phyloP scores from a whole-genome alignment of 2,329 filamentous ascomycete genomes.

The Calonectria montana region DNA sequence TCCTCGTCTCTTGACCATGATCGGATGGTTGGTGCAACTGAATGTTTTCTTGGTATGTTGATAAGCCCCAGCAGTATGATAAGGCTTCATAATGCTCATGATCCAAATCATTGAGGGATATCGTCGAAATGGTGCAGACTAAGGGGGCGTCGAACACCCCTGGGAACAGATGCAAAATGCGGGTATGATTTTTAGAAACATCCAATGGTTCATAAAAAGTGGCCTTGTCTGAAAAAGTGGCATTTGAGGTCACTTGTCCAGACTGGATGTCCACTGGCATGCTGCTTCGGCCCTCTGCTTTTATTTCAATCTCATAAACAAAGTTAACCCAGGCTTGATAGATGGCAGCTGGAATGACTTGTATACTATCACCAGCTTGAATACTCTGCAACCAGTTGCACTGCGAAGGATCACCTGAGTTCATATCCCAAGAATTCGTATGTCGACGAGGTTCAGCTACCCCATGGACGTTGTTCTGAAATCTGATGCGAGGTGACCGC shows the following conservation, averaged over 20 bases:
- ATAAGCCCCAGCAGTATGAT: constrained; percentile 1
- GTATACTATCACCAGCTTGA: not conserved
- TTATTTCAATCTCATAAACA: constrained; percentile 5
- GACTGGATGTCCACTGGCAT: not conserved
- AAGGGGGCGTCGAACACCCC: not conserved
- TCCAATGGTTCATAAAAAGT: not conserved
- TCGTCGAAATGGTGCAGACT: not conserved
- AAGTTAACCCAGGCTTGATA: constrained; percentile 11
- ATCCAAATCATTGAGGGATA: not conserved
- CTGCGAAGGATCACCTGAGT: not conserved
- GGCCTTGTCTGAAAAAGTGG: not conserved
- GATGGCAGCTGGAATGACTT: not conserved
- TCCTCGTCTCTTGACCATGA: not conserved
- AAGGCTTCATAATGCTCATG: not conserved
- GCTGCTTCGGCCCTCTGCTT: not conserved
- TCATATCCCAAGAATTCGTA: not conserved
- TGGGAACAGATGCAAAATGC: not conserved
- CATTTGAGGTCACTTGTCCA: no score
- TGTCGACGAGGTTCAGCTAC: not conserved
- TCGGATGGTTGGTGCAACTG: not conserved
- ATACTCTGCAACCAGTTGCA: not conserved
- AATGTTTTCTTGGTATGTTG: not conserved
- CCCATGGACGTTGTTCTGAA: not conserved
- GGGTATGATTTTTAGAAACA: not conserved
- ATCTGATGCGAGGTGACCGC: not conserved